Conservation (phyloP, 768 basidiomycete species). For the Tulasnella sp. region DNA sequence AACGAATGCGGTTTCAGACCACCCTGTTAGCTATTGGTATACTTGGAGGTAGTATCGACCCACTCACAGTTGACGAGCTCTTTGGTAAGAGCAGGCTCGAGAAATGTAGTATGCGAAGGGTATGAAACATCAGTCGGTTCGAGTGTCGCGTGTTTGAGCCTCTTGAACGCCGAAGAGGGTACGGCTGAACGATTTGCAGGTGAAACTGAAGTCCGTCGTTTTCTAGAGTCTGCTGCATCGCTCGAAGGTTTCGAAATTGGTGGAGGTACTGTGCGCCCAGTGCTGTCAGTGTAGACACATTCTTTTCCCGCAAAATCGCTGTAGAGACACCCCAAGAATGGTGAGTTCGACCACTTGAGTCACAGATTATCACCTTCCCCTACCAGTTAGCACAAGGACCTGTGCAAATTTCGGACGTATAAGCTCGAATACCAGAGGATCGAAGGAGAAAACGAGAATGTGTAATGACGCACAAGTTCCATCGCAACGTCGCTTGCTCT, state of each 20-base stretch:
- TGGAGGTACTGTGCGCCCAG: slow-evolving; percentile 68
- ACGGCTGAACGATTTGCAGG: too few relatives aligned
- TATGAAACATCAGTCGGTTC: not conserved
- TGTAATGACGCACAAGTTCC: slow-evolving; percentile 6
- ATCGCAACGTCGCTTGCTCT: slow-evolving; percentile 61
- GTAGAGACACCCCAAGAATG: too few relatives aligned
- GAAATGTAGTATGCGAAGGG: slow-evolving; percentile 9
- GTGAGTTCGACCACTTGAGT: not conserved
- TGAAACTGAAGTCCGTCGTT: too few relatives aligned
- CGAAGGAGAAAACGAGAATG: not conserved
- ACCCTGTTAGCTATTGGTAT: too few relatives aligned
- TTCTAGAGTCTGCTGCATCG: too few relatives aligned
- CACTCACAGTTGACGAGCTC: slow-evolving; percentile 61
- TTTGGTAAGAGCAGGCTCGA: slow-evolving; percentile 51
- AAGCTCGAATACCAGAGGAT: too few relatives aligned
- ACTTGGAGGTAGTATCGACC: not conserved
- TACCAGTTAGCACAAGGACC: slow-evolving; percentile 19
- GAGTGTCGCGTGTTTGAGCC: not conserved
- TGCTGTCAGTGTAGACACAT: slow-evolving; percentile 68
- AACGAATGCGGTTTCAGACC: not conserved
- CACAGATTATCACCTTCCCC: slow-evolving; percentile 1
- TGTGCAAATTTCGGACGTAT: slow-evolving; percentile 1
- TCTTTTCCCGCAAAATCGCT: slow-evolving; percentile 73
- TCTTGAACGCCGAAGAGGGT: slow-evolving; percentile 1
- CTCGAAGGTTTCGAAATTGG: slow-evolving; percentile 26